Evolutionary conservation across 208 protist species (phyloP), one percentile per base, ranked within the genome.

Genomic region (Leishmania braziliensis): DNA sequence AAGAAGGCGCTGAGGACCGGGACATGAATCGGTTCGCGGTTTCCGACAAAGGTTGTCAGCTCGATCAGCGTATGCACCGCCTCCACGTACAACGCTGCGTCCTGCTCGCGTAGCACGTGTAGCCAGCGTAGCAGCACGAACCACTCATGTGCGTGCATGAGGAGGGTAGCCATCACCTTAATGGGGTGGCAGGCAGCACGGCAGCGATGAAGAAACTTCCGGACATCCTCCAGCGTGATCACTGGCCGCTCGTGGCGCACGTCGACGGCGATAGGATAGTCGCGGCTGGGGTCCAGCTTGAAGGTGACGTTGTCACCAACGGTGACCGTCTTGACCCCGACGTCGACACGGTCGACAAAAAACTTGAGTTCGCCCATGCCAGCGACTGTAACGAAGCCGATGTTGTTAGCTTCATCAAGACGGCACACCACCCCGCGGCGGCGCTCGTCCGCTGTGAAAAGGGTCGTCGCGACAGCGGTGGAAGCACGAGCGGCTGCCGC

Each of bases 1-100:
- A 98, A 84, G 81, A 98, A 97, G 2, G 78, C 81, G 60, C 83
- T 39, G 48, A 98, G 81, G 23, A 98, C 81, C 5, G 82, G 84
- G 60, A 91, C 85, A 74, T 97, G 95, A 79, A 98, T 94, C 56
- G 95, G 95, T 75, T 97, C 93, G 20, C 91, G 87, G 83, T 98
- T 98, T 36, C 86, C 93, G 48, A 93, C 79, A 81, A 96, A 96
- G 29, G 95, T 98, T 20, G 86, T 90, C 14, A 98, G 85, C 74
- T 94, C 89, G 18, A 96, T 86, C 56, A 98, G 69, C 23, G 89
- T 88, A 75, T 95, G 88, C 23, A 97, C 88, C 29, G 80, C 89
- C 36, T 92, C 84, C 3, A 85, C 70, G 79, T 86, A 96, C 23
- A 84, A 78, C 75, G 71, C n/a, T 50, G 20, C 58, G 39, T 87